phyloP scores from a whole-genome alignment of 2,329 filamentous ascomycete species.

The Colletotrichum zoysiae region DNA sequence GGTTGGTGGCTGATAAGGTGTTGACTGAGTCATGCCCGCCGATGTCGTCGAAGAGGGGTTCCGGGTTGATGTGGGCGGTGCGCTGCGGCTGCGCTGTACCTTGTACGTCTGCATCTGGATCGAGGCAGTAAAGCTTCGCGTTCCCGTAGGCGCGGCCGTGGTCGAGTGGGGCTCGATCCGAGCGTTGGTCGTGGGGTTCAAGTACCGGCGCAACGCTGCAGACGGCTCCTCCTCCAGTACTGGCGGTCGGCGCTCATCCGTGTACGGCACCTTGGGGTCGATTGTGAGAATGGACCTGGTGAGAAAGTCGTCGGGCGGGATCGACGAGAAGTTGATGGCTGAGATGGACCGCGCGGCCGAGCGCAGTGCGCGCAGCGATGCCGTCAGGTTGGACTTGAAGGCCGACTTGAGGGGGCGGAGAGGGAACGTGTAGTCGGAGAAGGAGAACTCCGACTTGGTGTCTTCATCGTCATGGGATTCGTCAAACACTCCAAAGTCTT shows the following conservation, averaged over 20 bases:
- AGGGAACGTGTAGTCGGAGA: conserved; percentile 50
- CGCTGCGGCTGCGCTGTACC: conserved; percentile 62
- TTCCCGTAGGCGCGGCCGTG: conserved; percentile 44
- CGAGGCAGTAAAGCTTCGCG: conserved; percentile 69
- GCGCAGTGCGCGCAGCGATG: conserved; percentile 73
- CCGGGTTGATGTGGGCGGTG: conserved; percentile 49
- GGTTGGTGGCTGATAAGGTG: conserved; percentile 47
- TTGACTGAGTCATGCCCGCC: conserved; percentile 48
- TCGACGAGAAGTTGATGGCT: conserved; percentile 71
- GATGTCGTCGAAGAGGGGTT: conserved; percentile 50
- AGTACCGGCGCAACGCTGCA: conserved; percentile 74
- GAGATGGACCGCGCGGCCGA: conserved; percentile 75
- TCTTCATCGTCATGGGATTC: conserved; percentile 49
- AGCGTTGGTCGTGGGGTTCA: conserved; percentile 71
- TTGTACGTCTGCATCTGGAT: conserved; percentile 82
- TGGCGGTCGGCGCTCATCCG: conserved; percentile 75
- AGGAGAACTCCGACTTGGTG: conserved; percentile 50
- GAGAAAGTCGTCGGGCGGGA: conserved; percentile 75
- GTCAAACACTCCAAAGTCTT: conserved; percentile 51
- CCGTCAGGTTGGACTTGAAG: conserved; percentile 78
- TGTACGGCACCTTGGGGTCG: conserved; percentile 74
- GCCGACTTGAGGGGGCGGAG: conserved; percentile 66
- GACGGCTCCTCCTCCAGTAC: conserved; percentile 74
- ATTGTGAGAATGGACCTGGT: conserved; percentile 77
- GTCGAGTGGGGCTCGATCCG: conserved; percentile 58